Evolutionary conservation across 495 filamentous ascomycete species (phyloP), one percentile per base, ranked within the genome.

Genomic region (Aspergillus leporis): DNA sequence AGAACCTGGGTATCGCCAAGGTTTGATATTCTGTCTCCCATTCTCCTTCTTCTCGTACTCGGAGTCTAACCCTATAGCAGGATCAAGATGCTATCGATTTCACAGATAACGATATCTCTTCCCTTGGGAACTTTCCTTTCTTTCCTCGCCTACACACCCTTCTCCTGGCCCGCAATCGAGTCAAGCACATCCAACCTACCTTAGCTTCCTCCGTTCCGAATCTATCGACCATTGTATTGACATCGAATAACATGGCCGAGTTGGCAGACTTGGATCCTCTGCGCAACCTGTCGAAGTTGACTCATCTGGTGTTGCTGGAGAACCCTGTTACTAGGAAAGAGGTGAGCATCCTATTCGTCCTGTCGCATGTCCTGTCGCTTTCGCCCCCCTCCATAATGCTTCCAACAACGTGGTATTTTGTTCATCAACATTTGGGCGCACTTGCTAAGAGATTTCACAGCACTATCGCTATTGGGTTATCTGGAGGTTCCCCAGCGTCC

Each of bases 1-100:
- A 99, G 85, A 99, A 99, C 72, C 73, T 99, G 74, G 95, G 94
- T 82, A 88, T 93, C 72, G 93, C 94, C 56, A 92, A 91, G 62
- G 93, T 96, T 74, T 53, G 86, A 38, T 34, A 36, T 21, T 38
- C 25, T 51, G 36, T 16, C 36, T 58, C 28, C 51, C 38, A 50
- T 47, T 51, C 9, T 56, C 13, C 23, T 7, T 10, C 9, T 56
- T 10, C 23, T 7, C 5, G 12, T 65, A 8, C 32, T 7, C 19
- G 7, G 18, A 50, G 30, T 21, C 46, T 73, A 40, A 70, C 45
- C 12, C 14, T 45, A 1, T 19, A 12, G 13, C 67, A 88, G 83
- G 83, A 87, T 60, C 92, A 96, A 83, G 94, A 98, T 79, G 84
- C 88, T 49, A 95, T 99, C 77, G 94, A 99, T 74, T 87, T 99